Base-by-base conservation (phyloP, 2,329 filamentous ascomycete species). In the Fusarium robinianum region DNA sequence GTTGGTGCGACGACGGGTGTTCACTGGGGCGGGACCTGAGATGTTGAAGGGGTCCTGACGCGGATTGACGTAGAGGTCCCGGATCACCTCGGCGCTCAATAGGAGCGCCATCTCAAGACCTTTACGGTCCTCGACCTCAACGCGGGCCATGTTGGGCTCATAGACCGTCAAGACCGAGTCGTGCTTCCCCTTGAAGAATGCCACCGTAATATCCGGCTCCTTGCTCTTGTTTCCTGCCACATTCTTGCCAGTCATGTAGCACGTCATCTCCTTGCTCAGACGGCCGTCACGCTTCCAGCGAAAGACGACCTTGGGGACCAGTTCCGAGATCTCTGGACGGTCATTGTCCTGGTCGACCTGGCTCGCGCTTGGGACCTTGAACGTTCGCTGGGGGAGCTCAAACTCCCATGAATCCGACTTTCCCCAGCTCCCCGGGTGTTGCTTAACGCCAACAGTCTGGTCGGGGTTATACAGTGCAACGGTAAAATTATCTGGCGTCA, bases 181-280 rank as follows among this genome's bases (percentile, higher is more conserved):
- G 33, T 74, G 70, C 56, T 82, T 85, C 17, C 85, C 75, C 55
- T 86, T 84, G 74, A 91, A 95, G 59, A 97, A 79, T 3, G 90
- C 90, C n/a, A 97, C 78, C 0, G 90, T 91, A 57, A 97, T 97
- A 68, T 97, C 94, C 0, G 94, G 92, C 65, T 99, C 94, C 65
- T 88, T 92, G 72, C 78, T 87, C 74, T 88, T 88, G 69, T 85
- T 88, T n/a, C 82, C 82, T 15, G 80, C 82, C 0, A 87, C 80
- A 9, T 82, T 86, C 65, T 84, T 88, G 11, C 92, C 91, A 0
- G 85, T 87, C 71, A 96, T 78, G 67, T 87, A 90, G 68, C 91
- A 96, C 2, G 88, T 90, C 74, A 96, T 83, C 62, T 96, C 90
- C 70, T 88, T 94, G 45, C 84, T 87, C 41, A 96, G 72, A 53